A percentile compares a stretch with the other conserved stretches of the same genome.
Evolutionary conservation across 2,329 filamentous ascomycete genomes (phyloP).

Genomic region (Alternaria novae-zelandiae): DNA sequence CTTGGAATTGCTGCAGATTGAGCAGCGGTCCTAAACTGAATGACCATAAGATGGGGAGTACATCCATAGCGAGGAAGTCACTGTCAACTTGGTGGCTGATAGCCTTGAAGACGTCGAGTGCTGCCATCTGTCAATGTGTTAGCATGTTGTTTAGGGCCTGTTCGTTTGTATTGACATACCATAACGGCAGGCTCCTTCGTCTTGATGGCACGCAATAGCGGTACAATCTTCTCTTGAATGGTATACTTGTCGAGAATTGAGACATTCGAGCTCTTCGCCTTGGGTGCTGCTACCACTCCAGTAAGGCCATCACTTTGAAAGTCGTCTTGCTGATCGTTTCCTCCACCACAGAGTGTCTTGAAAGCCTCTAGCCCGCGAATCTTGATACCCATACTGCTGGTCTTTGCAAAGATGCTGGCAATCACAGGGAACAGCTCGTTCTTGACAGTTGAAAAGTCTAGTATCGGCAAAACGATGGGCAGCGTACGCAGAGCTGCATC

Average conservation of each 20-base stretch:
- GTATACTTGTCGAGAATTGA: constrained; percentile 96
- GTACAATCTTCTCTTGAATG: constrained; percentile 96
- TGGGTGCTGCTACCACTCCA: constrained; percentile 64
- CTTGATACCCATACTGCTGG: constrained; percentile 93
- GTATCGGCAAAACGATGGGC: constrained; percentile 79
- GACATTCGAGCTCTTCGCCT: constrained; percentile 69
- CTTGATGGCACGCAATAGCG: constrained; percentile 89
- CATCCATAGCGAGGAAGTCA: constrained; percentile 90
- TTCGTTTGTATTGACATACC: constrained; percentile 49
- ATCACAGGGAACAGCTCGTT: constrained; percentile 95
- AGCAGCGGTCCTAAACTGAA: constrained; percentile 92
- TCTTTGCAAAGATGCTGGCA: constrained; percentile 87
- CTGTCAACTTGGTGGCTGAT: constrained; percentile 82
- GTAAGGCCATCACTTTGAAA: constrained; percentile 72
- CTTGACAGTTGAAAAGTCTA: constrained; percentile 97
- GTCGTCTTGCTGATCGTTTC: constrained; percentile 46
- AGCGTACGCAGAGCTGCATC: constrained; percentile 83
- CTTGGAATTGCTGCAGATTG: constrained; percentile 82
- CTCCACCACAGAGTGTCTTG: constrained; percentile 83
- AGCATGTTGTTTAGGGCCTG: not conserved
- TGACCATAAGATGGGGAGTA: constrained; percentile 86
- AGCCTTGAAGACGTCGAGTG: constrained; percentile 81
- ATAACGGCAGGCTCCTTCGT: constrained; percentile 98
- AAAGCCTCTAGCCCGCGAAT: constrained; percentile 91
- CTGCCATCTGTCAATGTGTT: constrained; percentile 67